Percentiles rank a stretch among this genome's conserved stretches.
phyloP scores from a whole-genome alignment of 1,139 yeast genomes.

The Geotrichum australiense region DNA sequence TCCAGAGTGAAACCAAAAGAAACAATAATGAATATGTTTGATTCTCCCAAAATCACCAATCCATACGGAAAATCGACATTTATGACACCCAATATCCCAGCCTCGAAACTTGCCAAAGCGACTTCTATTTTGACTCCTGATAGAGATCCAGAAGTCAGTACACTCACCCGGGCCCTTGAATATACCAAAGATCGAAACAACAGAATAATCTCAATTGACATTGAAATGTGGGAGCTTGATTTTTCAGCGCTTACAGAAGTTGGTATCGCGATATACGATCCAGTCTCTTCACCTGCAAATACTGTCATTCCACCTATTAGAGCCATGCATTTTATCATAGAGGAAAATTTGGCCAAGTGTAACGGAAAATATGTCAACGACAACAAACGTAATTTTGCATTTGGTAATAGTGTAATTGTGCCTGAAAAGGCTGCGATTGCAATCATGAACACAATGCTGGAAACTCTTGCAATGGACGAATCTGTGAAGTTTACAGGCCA shows the following conservation, averaged over 20 bases:
- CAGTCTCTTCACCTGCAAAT: conserved; percentile 25
- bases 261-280: conserved; percentile 64
- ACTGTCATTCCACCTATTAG: conserved; percentile 16
- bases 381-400: conserved; percentile 48
- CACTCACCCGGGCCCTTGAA: no score
- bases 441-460: conserved; percentile 17
- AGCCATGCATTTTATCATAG: conserved; percentile 46
- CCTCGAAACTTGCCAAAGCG: no score
- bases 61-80: no score
- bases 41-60: no score
- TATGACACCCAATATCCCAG: no score
- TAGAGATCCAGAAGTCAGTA: no score
- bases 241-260: conserved; percentile 51
- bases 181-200: conserved; percentile 2
- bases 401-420: conserved; percentile 36
- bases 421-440: conserved; percentile 18
- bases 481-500: conserved; percentile 57
- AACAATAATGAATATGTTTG: no score
- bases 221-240: conserved; percentile 58
- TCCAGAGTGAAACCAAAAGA: no score
- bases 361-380: conserved; percentile 62
- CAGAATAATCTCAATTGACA: conserved; percentile 42
- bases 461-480: conserved; percentile 18
- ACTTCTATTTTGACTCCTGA: no score
- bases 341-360: conserved; percentile 40